Base-by-base conservation (phyloP, 148 eudicot genomes). In the Talinum fruticosum region DNA sequence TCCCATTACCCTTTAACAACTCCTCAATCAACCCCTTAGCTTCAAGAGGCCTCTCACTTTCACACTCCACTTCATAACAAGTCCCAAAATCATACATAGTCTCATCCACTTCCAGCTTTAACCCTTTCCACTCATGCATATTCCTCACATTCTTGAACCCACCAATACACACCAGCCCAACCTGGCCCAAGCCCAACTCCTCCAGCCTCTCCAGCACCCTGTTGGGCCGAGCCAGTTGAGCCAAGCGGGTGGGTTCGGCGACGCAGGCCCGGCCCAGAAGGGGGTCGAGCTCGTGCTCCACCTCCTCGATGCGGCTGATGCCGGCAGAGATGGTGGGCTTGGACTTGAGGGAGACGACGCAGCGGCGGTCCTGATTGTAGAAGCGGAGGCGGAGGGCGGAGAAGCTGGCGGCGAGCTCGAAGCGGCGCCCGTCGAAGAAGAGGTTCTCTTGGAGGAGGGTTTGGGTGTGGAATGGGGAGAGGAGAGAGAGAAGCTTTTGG, bases 71-170 rank as follows among this genome's bases (percentile, higher is more conserved):
- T 80, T 91, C 95, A 72, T 85, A 89, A 72, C 83, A 69, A 1
- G 83, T 86, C 33, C 95, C 95, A 32, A 89, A 91, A n/a, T 84
- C 87, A 38, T 69, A 89, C 34, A 71, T 13, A 16, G 86, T 87
- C 75, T 87, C 95, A 74, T 91, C 92, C 24, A 89, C 79, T 76
- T 91, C 92, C 79, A 89, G 73, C 47, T 77, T 86, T 83, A 91
- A 69, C 33, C 91, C 90, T 14, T 86, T 83, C 90, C 89, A 91
- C 29, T 86, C 84, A 44, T 80, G 83, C 77, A 91, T 87, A 23
- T 79, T 79, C 78, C 94, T 90, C 82, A 89, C 94, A 75, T 90
- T 90, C 78, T 82, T 89, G 34, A 90, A 90, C 82, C 94, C 92
- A 3, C 94, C 94, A 75, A 90, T 72, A 79, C 90, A 88, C 32